Evolutionary conservation across 139 green algal species (phyloP).

Genomic region (Tetraselmis chui): DNA sequence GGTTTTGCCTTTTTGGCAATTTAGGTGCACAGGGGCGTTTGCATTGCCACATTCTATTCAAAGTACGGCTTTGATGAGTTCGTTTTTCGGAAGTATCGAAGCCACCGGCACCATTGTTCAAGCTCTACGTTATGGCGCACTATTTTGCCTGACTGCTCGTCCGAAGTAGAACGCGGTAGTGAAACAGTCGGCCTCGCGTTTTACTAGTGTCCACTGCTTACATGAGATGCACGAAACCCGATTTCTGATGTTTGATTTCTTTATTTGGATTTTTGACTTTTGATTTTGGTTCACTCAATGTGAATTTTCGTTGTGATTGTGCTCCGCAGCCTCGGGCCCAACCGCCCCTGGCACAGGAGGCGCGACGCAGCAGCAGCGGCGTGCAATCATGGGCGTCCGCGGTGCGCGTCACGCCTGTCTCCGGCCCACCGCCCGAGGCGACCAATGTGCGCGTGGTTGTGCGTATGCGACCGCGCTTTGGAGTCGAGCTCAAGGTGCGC

Average conservation of each 20-base stretch:
- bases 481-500: background rate
- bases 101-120: no score
- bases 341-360: background rate
- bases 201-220: background rate
- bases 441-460: background rate
- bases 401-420: background rate
- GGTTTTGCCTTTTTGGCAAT: no score
- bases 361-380: background rate
- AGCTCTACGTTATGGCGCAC: no score
- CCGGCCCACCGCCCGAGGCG: background rate
- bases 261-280: background rate
- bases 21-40: no score
- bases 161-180: background rate
- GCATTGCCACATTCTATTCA: no score
- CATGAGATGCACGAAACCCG: background rate
- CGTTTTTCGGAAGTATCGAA: no score
- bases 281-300: no score
- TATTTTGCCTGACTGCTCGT: no score
- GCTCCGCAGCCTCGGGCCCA: no score
- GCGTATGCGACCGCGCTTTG: background rate
- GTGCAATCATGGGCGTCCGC: background rate
- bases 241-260: background rate
- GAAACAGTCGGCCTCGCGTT: background rate
- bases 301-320: no score
- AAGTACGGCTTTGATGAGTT: no score